Percentiles rank a stretch among this genome's conserved stretches.
Conservation (phyloP, 176 grass and related monocot species). For the Otatea glauca region DNA sequence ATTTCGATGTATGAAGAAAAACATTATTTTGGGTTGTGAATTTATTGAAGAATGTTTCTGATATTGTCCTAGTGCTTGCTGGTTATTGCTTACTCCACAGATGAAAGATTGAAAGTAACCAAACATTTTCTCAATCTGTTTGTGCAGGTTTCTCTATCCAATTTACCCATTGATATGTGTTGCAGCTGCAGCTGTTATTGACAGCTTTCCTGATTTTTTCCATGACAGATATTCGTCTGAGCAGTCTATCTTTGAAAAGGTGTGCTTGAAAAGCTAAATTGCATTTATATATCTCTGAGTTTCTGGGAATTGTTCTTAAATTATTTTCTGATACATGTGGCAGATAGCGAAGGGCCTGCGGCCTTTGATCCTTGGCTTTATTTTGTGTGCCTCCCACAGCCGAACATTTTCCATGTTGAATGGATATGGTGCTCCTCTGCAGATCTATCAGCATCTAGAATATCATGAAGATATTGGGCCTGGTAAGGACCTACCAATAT, state of each 20-base stretch:
- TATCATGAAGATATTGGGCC: conserved; percentile 86
- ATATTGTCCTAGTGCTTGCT: neutral
- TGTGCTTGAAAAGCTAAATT: conserved; percentile 30
- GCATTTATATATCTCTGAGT: conserved; percentile 15
- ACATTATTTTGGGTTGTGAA: neutral
- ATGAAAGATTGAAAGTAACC: conserved; percentile 30
- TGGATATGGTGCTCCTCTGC: conserved; percentile 86
- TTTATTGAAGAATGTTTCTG: neutral
- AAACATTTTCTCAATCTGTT: conserved; percentile 21
- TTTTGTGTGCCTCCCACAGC: conserved; percentile 96
- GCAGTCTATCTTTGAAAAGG: conserved; percentile 73
- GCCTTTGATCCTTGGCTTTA: conserved; percentile 80
- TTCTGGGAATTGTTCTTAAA: conserved; percentile 7
- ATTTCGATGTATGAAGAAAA: neutral
- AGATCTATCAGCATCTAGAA: conserved; percentile 88
- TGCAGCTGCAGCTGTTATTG: conserved; percentile 86
- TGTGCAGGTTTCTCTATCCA: conserved; percentile 94
- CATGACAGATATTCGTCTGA: conserved; percentile 81
- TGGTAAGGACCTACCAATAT: conserved; percentile 57
- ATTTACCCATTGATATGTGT: conserved; percentile 97
- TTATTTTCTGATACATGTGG: conserved; percentile 46
- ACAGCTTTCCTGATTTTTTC: conserved; percentile 83
- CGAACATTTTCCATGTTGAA: conserved; percentile 98
- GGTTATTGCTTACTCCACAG: neutral
- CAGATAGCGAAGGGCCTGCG: conserved; percentile 91